Evolutionary conservation across 129 eudicot species (phyloP).

Genomic region (Chrysanthemum lavandulifolium): DNA sequence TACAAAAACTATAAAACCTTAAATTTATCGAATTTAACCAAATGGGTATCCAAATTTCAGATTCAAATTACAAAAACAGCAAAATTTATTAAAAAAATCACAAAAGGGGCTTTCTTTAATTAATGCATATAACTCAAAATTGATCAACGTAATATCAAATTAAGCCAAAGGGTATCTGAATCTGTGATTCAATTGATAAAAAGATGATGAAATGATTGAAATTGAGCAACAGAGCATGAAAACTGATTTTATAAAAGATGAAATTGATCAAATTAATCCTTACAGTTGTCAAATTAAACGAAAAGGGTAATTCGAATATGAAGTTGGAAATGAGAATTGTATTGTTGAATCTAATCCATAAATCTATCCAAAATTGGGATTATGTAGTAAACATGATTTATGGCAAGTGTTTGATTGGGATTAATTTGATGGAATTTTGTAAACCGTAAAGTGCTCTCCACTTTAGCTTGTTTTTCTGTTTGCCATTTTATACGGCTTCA

Average conservation of each 20-base stretch:
- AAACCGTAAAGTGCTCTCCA: constrained; percentile 31
- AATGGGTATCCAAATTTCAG: constrained; percentile 12
- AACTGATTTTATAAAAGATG: constrained; percentile 4
- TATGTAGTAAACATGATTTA: constrained; percentile 23
- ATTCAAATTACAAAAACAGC: constrained; percentile 2
- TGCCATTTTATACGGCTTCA: constrained; percentile 27
- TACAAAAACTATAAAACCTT: constrained; percentile 12
- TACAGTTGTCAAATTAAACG: no score
- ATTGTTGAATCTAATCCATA: constrained; percentile 27
- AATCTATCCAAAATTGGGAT: constrained; percentile 25
- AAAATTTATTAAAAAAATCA: background rate
- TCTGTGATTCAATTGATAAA: background rate
- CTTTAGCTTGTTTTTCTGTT: constrained; percentile 19
- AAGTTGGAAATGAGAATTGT: no score
- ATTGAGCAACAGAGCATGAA: background rate
- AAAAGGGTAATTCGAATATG: no score
- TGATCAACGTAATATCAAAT: no score
- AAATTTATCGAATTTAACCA: background rate
- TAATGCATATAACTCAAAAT: background rate
- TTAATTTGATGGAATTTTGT: constrained; percentile 16
- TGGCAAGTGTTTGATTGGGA: constrained; percentile 24
- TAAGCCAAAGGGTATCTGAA: background rate
- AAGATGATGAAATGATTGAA: background rate
- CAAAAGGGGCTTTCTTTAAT: background rate
- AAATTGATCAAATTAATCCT: constrained; percentile 4